These are phyloP conservation scores for Arthonia radiata DNA, from an alignment of 495 filamentous ascomycete species.

Conservation along the genomic window DNA sequence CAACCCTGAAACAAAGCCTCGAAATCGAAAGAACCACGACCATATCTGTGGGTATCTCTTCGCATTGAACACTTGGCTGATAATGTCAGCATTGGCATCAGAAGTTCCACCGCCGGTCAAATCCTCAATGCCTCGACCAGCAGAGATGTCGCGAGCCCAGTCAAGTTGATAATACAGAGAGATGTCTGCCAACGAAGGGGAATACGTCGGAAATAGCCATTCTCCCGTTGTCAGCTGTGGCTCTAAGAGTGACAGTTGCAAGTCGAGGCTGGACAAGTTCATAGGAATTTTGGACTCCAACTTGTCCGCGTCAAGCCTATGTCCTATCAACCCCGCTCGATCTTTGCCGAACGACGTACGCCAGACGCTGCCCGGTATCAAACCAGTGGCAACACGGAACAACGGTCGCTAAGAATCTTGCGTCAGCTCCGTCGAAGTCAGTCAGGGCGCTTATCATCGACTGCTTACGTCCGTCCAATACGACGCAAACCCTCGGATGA, in stretches of 20 bases:
- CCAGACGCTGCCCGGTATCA: constrained; percentile 13
- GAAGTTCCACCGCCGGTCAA: constrained; percentile 10
- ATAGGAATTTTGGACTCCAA: constrained; percentile 9
- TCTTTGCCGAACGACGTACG: constrained; percentile 10
- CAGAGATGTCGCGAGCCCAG: constrained; percentile 12
- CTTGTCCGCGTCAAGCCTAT: constrained; percentile 10
- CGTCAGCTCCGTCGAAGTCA: no score
- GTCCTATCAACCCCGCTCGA: constrained; percentile 10
- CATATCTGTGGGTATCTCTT: constrained; percentile 10
- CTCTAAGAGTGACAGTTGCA: constrained; percentile 13
- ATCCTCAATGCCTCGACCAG: constrained; percentile 8
- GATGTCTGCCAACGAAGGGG: constrained; percentile 10
- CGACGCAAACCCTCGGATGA: constrained; percentile 6
- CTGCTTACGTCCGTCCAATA: constrained; percentile 9
- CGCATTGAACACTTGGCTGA: constrained; percentile 8
- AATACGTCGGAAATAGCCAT: constrained; percentile 9
- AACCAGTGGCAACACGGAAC: constrained; percentile 11
- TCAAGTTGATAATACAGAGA: constrained; percentile 10
- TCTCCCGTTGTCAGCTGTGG: constrained; percentile 5
- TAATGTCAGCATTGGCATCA: constrained; percentile 6
- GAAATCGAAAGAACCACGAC: constrained; percentile 8
- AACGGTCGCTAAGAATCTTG: no score
- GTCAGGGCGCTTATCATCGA: no score
- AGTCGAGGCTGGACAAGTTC: constrained; percentile 11
- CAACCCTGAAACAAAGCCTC: constrained; percentile 6